Evolutionary conservation across 2,329 filamentous ascomycete genomes (phyloP).

Genomic region (Thelonectria rubi): DNA sequence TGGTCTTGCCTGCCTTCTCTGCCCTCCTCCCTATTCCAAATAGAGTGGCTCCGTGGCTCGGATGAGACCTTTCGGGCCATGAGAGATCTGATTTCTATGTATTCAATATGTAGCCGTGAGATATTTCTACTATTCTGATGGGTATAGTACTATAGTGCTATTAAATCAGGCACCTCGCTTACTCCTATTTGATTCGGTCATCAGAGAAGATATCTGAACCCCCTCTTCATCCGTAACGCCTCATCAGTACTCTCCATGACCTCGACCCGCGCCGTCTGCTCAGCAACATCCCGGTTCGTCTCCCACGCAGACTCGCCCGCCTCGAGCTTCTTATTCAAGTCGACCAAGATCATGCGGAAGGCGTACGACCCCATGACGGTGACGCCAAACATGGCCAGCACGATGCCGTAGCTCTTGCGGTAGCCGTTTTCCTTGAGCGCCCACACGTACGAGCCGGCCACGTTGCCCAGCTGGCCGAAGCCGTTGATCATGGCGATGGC

Average conservation of each 20-base stretch:
- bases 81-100: too few relatives aligned
- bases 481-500: conserved; percentile 69
- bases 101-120: too few relatives aligned
- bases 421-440: conserved; percentile 66
- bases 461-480: conserved; percentile 65
- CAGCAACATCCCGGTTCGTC: conserved; percentile 49
- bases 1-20: too few relatives aligned
- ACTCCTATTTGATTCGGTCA: too few relatives aligned
- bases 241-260: conserved; percentile 54
- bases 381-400: conserved; percentile 70
- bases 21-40: too few relatives aligned
- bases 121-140: too few relatives aligned
- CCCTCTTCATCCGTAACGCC: conserved; percentile 55
- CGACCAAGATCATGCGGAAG: conserved; percentile 57
- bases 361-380: conserved; percentile 62
- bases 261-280: conserved; percentile 52
- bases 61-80: too few relatives aligned
- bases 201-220: conserved; percentile 58
- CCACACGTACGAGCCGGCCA: conserved; percentile 72
- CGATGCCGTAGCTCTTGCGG: conserved; percentile 71
- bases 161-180: background rate
- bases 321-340: conserved; percentile 59
- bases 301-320: conserved; percentile 52
- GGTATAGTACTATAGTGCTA: background rate
- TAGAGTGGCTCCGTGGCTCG: too few relatives aligned